A percentile compares a stretch with the other conserved stretches of the same genome.
Evolutionary conservation across 2,329 filamentous ascomycete genomes (phyloP).

Genomic region (Epichloe gansuensis): DNA sequence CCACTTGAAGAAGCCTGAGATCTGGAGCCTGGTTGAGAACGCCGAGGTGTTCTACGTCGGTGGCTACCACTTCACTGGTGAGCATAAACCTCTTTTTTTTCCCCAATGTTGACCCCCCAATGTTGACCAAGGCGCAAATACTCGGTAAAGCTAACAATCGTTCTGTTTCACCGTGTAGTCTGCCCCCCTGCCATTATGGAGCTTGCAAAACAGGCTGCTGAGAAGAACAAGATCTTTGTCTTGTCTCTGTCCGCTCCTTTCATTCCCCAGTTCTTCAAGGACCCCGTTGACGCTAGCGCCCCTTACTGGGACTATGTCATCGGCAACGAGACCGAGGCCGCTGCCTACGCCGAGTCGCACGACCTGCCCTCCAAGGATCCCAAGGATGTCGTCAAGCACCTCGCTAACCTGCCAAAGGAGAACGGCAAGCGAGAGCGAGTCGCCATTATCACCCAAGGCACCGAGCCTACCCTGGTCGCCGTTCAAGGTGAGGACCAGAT

Average conservation of each 20-base stretch:
- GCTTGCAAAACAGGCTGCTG: slow-evolving; percentile 78
- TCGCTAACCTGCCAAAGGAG: slow-evolving; percentile 84
- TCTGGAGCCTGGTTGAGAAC: slow-evolving; percentile 85
- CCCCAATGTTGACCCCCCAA: background rate
- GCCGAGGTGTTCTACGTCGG: slow-evolving; percentile 87
- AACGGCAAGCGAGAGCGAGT: slow-evolving; percentile 73
- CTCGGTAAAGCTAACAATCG: background rate
- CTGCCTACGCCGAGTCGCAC: slow-evolving; percentile 75
- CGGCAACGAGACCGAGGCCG: slow-evolving; percentile 92
- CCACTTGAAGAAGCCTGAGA: slow-evolving; percentile 78
- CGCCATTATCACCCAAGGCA: slow-evolving; percentile 91
- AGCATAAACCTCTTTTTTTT: slow-evolving; percentile 2
- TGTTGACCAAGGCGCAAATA: too few species aligned
- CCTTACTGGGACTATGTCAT: slow-evolving; percentile 94
- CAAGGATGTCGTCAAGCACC: slow-evolving; percentile 69
- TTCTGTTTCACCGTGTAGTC: slow-evolving; percentile 34
- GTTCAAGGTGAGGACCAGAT: slow-evolving; percentile 57
- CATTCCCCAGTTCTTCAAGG: slow-evolving; percentile 96
- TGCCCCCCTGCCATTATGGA: slow-evolving; percentile 83
- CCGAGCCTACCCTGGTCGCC: slow-evolving; percentile 77
- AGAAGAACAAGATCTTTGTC: slow-evolving; percentile 81
- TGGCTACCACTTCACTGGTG: slow-evolving; percentile 83
- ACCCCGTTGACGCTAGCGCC: slow-evolving; percentile 70
- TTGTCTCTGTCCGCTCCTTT: slow-evolving; percentile 92
- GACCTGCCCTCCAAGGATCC: slow-evolving; percentile 62